These are phyloP conservation scores for Microstegium vimineum DNA, from an alignment of 176 grass and related monocot species.

Conservation along the genomic window DNA sequence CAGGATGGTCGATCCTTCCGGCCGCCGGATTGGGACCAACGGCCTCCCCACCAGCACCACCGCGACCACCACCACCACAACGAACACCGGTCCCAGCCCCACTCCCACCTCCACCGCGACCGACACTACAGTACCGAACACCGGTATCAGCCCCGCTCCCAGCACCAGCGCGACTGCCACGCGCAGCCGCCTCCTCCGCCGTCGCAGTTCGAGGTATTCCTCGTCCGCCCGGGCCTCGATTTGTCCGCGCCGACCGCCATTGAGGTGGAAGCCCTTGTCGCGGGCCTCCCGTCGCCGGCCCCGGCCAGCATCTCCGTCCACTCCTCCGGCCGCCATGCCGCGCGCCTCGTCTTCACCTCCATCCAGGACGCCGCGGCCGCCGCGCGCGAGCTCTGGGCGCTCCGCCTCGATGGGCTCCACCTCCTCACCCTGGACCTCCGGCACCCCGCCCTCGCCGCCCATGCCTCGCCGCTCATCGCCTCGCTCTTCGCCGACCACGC, in stretches of 20 bases:
- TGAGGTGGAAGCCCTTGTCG: slow-evolving; percentile 52
- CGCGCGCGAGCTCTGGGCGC: slow-evolving; percentile 53
- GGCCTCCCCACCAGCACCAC: neutral
- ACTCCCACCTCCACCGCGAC: neutral
- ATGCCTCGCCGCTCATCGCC: slow-evolving; percentile 40
- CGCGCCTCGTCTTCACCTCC: slow-evolving; percentile 36
- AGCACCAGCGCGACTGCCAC: slow-evolving; percentile 1
- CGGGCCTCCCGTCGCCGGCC: slow-evolving; percentile 6
- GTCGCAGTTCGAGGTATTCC: slow-evolving; percentile 34
- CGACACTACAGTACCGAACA: neutral
- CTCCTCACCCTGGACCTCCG: slow-evolving; percentile 29
- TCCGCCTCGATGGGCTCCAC: slow-evolving; percentile 70
- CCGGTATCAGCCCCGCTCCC: neutral
- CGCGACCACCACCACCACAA: slow-evolving; percentile 3
- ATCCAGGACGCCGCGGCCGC: slow-evolving; percentile 46
- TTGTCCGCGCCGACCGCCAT: slow-evolving; percentile 6
- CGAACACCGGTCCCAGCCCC: neutral
- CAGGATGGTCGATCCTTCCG: slow-evolving; percentile 23
- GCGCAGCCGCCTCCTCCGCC: neutral
- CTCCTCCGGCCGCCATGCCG: slow-evolving; percentile 40
- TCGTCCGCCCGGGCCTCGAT: slow-evolving; percentile 23
- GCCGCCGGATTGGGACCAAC: slow-evolving; percentile 27
- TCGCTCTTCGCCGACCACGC: slow-evolving; percentile 53
- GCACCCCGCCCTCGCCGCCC: slow-evolving; percentile 3
- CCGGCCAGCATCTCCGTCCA: slow-evolving; percentile 17